Base-by-base conservation (phyloP, 2,329 filamentous ascomycete species). In the Gyromitra esculenta region DNA sequence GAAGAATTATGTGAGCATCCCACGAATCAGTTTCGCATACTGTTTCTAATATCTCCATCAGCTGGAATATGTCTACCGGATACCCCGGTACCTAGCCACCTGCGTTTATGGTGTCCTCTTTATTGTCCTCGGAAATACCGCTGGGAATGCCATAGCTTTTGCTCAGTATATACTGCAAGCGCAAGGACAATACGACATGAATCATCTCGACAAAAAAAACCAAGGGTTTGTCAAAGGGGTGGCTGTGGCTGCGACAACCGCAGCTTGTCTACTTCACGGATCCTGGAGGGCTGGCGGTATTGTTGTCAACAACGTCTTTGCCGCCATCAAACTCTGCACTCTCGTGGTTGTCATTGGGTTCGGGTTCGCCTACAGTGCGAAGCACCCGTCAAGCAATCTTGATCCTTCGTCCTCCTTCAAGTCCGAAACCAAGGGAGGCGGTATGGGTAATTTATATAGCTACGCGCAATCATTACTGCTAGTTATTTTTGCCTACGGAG, bases 271-370 rank as follows among this genome's bases (percentile, higher is more conserved):
- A 18, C 83, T 88, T 0, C 87, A 89, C 75, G 84, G 81, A 1
- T 80, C 82, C 37, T 88, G 86, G 56, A 82, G 87, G 35, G 82
- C 84, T 6, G 86, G 86, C 1, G 87, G 87, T 1, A 87, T 88
- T 56, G 80, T 83, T 25, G 79, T 88, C 31, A 87, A 87, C 80
- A 88, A 88, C 76, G 31, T 84, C n/a, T 82, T 88, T 41, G 87
- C 87, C 2, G 81, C 85, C 1, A 79, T 87, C 74, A 89, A 89
- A 78, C 81, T 87, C 1, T 79, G 82, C 59, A 84, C 88, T 1
- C 83, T 89, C 1, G 70, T 87, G 0, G 81, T 85, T 8, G 86
- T 88, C 62, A 82, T 85, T 48, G 73, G 81, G 7, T 80, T 84
- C 21, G 85, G 84, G 8, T 82, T 84, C 64, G 80, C 79, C 37